Conservation (phyloP, 2,329 filamentous ascomycete species). For the Botrytis cinerea region DNA sequence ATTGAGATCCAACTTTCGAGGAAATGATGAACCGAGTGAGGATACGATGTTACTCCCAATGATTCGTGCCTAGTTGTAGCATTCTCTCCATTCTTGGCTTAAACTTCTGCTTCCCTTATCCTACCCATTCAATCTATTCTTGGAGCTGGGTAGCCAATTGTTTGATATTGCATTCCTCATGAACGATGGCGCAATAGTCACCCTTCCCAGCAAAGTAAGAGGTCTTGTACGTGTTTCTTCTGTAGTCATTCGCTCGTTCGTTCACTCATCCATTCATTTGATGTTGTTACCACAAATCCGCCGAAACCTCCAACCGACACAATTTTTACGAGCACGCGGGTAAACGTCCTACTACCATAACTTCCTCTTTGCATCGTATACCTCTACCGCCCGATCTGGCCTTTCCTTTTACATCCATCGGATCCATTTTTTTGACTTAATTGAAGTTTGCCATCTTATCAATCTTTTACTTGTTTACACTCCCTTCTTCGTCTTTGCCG, state of each 20-base stretch:
- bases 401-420: slow-evolving; percentile 4
- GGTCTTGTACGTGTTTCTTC: neutral
- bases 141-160: neutral
- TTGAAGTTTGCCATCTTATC: slow-evolving; percentile 6
- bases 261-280: neutral
- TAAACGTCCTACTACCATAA: slow-evolving; percentile 14
- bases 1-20: slow-evolving; percentile 1
- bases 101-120: neutral
- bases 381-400: neutral
- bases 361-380: neutral
- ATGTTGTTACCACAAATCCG: slow-evolving; percentile 11
- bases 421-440: neutral
- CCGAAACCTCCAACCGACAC: neutral
- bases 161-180: neutral
- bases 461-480: neutral
- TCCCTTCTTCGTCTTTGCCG: slow-evolving; percentile 1
- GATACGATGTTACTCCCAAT: slow-evolving; percentile 20
- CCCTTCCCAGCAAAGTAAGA: slow-evolving; percentile 3
- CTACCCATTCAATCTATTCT: slow-evolving; percentile 1
- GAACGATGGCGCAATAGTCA: slow-evolving; percentile 22
- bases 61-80: neutral
- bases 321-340: slow-evolving; percentile 12
- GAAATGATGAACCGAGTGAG: neutral
- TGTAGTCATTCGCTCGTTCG: neutral
- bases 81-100: slow-evolving; percentile 6